These are phyloP conservation scores for Phaeotremella fagi DNA, from an alignment of 768 basidiomycete genomes.

Conservation along the genomic window DNA sequence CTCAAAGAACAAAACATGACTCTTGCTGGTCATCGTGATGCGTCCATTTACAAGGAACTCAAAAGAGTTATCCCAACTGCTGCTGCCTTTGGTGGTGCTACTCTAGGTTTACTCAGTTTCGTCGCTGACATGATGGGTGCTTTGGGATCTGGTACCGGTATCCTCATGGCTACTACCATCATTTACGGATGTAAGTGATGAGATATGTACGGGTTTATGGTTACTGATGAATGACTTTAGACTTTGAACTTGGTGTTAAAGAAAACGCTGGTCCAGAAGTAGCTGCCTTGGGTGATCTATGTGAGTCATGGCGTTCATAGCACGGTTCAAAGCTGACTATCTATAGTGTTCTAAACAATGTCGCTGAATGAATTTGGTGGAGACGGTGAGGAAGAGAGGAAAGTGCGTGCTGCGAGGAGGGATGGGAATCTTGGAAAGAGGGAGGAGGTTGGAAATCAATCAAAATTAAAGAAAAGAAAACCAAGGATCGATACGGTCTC, in stretches of 20 bases:
- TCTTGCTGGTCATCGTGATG: constrained; percentile 79
- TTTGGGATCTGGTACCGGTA: constrained; percentile 76
- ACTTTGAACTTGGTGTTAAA: constrained; percentile 93
- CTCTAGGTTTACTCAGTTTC: constrained; percentile 84
- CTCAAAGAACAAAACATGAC: constrained; percentile 98
- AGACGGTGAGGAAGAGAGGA: background rate
- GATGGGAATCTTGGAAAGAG: background rate
- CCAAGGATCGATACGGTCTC: too few species aligned
- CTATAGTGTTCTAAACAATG: constrained; percentile 2
- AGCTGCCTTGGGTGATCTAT: constrained; percentile 69
- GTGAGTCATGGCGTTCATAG: too few species aligned
- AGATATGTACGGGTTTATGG: background rate
- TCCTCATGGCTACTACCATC: constrained; percentile 95
- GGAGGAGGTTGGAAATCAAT: too few species aligned
- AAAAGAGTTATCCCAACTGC: constrained; percentile 97
- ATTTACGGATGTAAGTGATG: constrained; percentile 77
- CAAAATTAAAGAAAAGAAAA: too few species aligned
- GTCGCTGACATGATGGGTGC: constrained; percentile 92
- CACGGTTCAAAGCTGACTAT: too few species aligned
- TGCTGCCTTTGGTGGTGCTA: constrained; percentile 95
- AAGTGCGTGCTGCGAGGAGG: background rate
- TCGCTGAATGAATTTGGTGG: background rate
- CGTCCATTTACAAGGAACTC: constrained; percentile 98
- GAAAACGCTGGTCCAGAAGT: constrained; percentile 79
- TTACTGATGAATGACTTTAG: constrained; percentile 52